Evolutionary conservation across 1,284 basidiomycete species (phyloP), one percentile per base, ranked within the genome.

Genomic region (Albatrellus sp.): DNA sequence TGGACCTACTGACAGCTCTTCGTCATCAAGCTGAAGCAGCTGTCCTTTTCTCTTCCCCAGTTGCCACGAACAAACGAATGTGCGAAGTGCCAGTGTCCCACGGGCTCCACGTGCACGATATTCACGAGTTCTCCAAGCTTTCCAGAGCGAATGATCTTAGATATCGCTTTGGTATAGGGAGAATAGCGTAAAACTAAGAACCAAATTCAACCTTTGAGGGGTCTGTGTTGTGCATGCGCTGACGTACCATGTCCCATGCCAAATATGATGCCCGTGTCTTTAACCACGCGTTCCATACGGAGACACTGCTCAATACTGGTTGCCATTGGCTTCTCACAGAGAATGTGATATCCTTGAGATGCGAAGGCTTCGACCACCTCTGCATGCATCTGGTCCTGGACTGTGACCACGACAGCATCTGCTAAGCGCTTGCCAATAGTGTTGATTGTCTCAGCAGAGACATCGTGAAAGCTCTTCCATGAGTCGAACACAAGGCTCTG

Each of bases 321-420:
- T 1, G 87, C 85, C 83, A 92, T 88, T 0, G 88, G 89, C 59
- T 91, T 92, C 69, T 92, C 88, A 58, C 88, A 90, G 24, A 92
- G 68, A 46, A 92, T 85, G 56, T 90, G 77, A 57, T 90, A 91
- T 1, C 87, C 86, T 55, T 86, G 83, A 44, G 68, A 70, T 1
- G 80, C 77, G 60, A 90, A 90, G 0, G 80, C 83, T 6, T 73
- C 55, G 0, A 80, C 75, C 10, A 88, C 78, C 50, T 83, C 77
- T 30, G 72, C 67, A 56, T 91, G 88, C 71, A 88, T 71, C 37
- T 72, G 63, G 55, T 91, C 88, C 49, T 87, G 83, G 0, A 89
- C 82, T 2, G 81, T 68, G 49, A 92, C 70, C 44, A 90, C 56
- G 11, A 90, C 75, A 0, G 85, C 87, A 59, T 91, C 87, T 7